Evolutionary conservation across 1,284 basidiomycete species (phyloP).

Genomic region (Ceratobasidium sp.): DNA sequence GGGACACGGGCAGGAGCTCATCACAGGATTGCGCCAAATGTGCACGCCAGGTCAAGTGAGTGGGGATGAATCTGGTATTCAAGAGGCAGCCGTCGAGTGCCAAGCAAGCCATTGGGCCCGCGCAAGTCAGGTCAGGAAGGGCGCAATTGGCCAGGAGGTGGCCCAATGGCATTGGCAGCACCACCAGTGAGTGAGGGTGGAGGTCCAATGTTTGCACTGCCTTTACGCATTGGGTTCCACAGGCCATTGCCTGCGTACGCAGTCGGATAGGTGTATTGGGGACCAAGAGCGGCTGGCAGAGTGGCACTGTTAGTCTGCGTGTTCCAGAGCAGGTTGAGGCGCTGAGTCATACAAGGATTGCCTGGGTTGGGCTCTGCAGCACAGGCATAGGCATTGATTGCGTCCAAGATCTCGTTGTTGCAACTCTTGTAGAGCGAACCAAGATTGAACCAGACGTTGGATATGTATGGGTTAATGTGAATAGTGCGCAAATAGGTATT

Average conservation of each 20-base stretch:
- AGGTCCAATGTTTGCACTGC: conserved; percentile 12
- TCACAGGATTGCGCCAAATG: no score
- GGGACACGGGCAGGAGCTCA: no score
- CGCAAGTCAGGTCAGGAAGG: conserved; percentile 27
- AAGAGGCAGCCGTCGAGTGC: no score
- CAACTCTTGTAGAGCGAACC: conserved; percentile 97
- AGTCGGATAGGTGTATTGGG: conserved; percentile 94
- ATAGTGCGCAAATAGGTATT: conserved; percentile 99
- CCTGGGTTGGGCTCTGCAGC: conserved; percentile 89
- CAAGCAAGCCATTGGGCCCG: conserved; percentile 73
- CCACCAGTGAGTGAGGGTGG: conserved; percentile 32
- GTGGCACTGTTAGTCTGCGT: conserved; percentile 83
- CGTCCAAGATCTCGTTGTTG: conserved; percentile 99
- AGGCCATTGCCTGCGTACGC: conserved; percentile 67
- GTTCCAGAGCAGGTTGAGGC: conserved; percentile 79
- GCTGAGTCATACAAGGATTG: conserved; percentile 81
- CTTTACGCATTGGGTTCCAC: conserved; percentile 41
- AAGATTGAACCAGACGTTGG: conserved; percentile 97
- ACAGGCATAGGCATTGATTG: conserved; percentile 96
- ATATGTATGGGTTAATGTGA: conserved; percentile 98
- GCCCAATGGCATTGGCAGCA: conserved; percentile 12
- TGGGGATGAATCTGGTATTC: no score
- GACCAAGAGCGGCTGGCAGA: conserved; percentile 83
- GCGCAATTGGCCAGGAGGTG: conserved; percentile 12
- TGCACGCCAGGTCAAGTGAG: no score